Percentiles rank a stretch among this genome's conserved stretches.
These are phyloP conservation scores for Ceratocystis destructans DNA, from an alignment of 2,329 filamentous ascomycete species.

Conservation along the genomic window DNA sequence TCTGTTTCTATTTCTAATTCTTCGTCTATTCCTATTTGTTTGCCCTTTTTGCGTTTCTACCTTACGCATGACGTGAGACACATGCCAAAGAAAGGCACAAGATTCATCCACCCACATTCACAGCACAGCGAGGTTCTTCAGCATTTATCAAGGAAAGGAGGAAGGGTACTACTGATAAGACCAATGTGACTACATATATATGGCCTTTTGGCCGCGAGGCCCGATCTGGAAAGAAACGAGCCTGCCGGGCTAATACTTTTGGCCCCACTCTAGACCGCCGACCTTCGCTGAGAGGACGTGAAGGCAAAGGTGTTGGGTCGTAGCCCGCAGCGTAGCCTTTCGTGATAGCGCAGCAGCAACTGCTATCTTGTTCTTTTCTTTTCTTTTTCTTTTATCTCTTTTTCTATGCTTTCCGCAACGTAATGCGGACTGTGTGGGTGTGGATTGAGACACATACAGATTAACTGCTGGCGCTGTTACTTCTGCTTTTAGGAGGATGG, in stretches of 20 bases:
- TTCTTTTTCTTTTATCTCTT: too few relatives aligned
- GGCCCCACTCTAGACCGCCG: not conserved
- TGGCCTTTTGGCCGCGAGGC: not conserved
- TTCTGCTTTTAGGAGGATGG: too few relatives aligned
- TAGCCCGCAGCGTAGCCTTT: too few relatives aligned
- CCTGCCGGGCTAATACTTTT: not conserved
- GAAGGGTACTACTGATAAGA: not conserved
- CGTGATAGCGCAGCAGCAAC: too few relatives aligned
- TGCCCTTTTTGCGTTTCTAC: not conserved
- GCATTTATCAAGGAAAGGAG: not conserved
- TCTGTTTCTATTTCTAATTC: not conserved
- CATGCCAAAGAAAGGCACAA: not conserved
- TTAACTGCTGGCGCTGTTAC: too few relatives aligned
- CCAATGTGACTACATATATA: not conserved
- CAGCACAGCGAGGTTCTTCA: not conserved
- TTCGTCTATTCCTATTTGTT: not conserved
- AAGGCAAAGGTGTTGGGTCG: too few relatives aligned
- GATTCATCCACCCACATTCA: not conserved
- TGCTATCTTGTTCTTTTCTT: too few relatives aligned
- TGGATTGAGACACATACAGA: too few relatives aligned
- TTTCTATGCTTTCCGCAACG: too few relatives aligned
- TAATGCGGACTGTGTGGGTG: too few relatives aligned
- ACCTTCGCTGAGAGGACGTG: too few relatives aligned
- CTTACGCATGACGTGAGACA: not conserved
- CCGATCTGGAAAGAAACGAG: too few relatives aligned